Conservation (phyloP, 306 rosid species). For the Neltuma alba region DNA sequence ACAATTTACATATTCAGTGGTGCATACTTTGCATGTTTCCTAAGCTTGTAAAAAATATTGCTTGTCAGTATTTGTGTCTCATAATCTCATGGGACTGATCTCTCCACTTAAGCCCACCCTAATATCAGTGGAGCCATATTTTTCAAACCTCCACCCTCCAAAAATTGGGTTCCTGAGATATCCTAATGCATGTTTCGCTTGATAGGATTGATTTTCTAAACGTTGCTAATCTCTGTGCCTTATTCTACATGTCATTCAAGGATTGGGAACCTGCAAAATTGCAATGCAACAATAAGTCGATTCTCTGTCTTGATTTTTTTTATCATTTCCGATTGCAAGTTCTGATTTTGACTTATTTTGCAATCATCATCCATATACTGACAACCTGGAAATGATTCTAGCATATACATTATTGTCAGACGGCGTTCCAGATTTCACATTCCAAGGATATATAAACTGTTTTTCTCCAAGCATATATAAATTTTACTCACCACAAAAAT, state of each 20-base stretch:
- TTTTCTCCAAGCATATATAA: slow-evolving; percentile 24
- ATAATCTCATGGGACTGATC: slow-evolving; percentile 11
- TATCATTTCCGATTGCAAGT: neutral
- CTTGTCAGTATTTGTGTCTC: neutral
- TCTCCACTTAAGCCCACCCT: neutral
- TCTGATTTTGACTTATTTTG: slow-evolving; percentile 6
- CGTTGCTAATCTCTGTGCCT: slow-evolving; percentile 8
- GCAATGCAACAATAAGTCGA: neutral
- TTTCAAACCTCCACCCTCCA: neutral
- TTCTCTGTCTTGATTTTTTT: neutral
- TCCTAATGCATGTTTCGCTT: slow-evolving; percentile 1
- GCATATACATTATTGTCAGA: slow-evolving; percentile 18
- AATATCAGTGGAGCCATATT: slow-evolving; percentile 19
- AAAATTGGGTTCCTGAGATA: slow-evolving; percentile 24
- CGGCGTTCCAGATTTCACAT: slow-evolving; percentile 23
- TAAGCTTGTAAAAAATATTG: slow-evolving; percentile 24
- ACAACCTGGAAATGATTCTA: slow-evolving; percentile 20
- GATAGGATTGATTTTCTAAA: neutral
- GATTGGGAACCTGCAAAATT: slow-evolving; percentile 15
- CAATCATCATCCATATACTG: slow-evolving; percentile 2
- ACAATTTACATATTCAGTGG: slow-evolving; percentile 2
- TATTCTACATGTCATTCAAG: slow-evolving; percentile 13
- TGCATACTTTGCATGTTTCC: slow-evolving; percentile 21
- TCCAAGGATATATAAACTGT: slow-evolving; percentile 31
- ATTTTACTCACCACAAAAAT: slow-evolving; percentile 73